Conservation (phyloP, 257 asterid species). For the Handroanthus guayacan region DNA sequence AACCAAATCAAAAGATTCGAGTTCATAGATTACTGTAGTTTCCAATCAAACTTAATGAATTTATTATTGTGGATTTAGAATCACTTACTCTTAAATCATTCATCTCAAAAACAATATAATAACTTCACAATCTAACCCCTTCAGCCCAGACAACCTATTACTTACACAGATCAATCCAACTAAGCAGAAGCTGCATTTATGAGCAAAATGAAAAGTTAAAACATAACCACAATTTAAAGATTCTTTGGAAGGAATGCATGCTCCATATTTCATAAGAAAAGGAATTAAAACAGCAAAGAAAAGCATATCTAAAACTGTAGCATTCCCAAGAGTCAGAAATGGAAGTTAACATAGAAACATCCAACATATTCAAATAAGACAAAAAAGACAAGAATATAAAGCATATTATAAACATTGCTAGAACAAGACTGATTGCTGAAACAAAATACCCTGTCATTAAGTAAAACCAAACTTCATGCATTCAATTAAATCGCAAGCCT, state of each 20-base stretch:
- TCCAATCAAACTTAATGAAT: background rate
- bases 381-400: background rate
- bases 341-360: no score
- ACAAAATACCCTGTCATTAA: slow-evolving; percentile 30
- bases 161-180: background rate
- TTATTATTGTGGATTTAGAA: background rate
- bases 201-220: background rate
- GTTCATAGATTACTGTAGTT: no score
- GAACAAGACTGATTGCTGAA: background rate
- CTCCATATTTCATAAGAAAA: no score
- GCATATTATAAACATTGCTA: background rate
- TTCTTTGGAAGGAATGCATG: no score
- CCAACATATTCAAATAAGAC: background rate
- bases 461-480: background rate
- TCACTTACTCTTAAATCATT: background rate
- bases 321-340: no score
- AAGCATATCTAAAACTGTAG: background rate
- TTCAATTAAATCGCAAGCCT: background rate
- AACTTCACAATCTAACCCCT: no score
- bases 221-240: no score
- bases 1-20: no score
- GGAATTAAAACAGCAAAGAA: background rate
- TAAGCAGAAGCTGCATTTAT: background rate
- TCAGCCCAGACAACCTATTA: no score
- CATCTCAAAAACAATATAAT: background rate